Evolutionary conservation across 2,329 filamentous ascomycete genomes (phyloP), one percentile per base, ranked within the genome.

Genomic region (Pyricularia pennisetigena): DNA sequence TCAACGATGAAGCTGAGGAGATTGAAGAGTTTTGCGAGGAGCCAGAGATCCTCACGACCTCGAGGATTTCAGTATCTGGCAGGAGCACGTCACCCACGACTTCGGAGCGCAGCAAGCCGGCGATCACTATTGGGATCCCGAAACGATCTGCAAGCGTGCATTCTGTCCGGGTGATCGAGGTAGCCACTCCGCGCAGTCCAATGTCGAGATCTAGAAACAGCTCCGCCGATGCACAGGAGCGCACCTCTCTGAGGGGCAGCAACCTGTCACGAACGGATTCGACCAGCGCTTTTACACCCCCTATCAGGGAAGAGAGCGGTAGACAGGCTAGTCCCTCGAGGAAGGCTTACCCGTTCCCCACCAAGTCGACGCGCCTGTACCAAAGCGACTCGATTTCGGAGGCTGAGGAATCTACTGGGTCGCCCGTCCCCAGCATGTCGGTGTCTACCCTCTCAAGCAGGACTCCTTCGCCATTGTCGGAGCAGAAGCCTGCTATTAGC

Each of bases 101-200:
- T 1, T 84, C 84, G 0, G 85, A 87, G 8, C 29, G 29, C 10
- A 30, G n/a, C 77, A 59, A 79, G 78, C 30, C 81, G 72, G 70
- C 79, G 23, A 77, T 79, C 69, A 78, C 69, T 70, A 78, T 73
- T 70, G 78, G 71, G 70, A 74, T 77, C 72, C 82, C 74, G 72
- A 75, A 75, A n/a, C 76, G 81, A 63, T 79, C 82, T 4, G 77
- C 82, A 2, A 86, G 84, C 71, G 78, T 86, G 23, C 82, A 82
- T 70, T 87, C 85, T 3, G 82, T 84, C 49, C 83, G 86, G n/a
- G 78, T 88, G 49, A 84, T 88, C 29, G 85, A 88, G 49, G 85
- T 88, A 5, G 72, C 81, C 9, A 80, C 79, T 12, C 83, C 83
- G 24, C 83, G 82, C 70, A 86, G 83, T 70, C 83, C 84, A 14